Percentiles rank a stretch among this genome's conserved stretches.
phyloP scores from a whole-genome alignment of 2,329 filamentous ascomycete species.

The Lachnellula hyalina region DNA sequence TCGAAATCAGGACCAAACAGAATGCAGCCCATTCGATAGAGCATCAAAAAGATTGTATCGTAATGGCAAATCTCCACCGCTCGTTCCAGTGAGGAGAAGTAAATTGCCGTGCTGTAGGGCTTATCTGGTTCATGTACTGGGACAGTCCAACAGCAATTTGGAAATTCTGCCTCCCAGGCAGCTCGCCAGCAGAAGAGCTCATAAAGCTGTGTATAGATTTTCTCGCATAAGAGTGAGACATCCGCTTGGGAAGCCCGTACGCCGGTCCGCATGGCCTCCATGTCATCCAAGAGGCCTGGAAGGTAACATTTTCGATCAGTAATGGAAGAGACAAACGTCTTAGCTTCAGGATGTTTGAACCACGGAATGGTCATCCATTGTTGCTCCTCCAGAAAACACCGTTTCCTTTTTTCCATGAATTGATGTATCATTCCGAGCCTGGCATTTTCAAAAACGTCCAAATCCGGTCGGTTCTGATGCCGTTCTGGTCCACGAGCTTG shows the following conservation, averaged over 20 bases:
- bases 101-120: slow-evolving; percentile 5
- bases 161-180: slow-evolving; percentile 9
- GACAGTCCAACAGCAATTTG: slow-evolving; percentile 3
- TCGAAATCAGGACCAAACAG: slow-evolving; percentile 4
- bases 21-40: slow-evolving; percentile 9
- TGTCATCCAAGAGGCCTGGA: slow-evolving; percentile 10
- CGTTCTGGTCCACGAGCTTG: slow-evolving; percentile 9
- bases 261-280: slow-evolving; percentile 9
- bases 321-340: slow-evolving; percentile 4
- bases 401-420: slow-evolving; percentile 9
- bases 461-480: slow-evolving; percentile 9
- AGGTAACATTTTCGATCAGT: slow-evolving; percentile 7
- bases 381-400: slow-evolving; percentile 11
- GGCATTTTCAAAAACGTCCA: slow-evolving; percentile 8
- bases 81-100: slow-evolving; percentile 6
- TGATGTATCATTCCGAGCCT: slow-evolving; percentile 6
- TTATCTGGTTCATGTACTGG: slow-evolving; percentile 2
- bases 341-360: slow-evolving; percentile 11
- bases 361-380: slow-evolving; percentile 12
- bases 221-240: slow-evolving; percentile 1
- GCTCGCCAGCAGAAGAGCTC: slow-evolving; percentile 8
- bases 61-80: slow-evolving; percentile 10
- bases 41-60: slow-evolving; percentile 6
- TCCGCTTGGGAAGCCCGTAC: not conserved
- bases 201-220: slow-evolving; percentile 1